Base-by-base conservation (phyloP, 2,329 filamentous ascomycete species). In the Emericellopsis cladophorae region DNA sequence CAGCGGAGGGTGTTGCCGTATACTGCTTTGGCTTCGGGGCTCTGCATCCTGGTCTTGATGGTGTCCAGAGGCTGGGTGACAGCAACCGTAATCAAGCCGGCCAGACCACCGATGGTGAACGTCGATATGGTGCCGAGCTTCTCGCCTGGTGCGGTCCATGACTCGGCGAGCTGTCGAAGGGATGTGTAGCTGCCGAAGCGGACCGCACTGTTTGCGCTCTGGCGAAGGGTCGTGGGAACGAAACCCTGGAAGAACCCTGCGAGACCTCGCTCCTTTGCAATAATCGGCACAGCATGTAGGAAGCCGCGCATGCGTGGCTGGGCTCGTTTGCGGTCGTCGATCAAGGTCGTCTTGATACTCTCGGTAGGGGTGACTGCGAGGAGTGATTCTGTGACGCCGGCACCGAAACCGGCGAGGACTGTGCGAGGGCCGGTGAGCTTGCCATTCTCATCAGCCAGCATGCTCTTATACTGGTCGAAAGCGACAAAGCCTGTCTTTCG, bases 11-110 rank as follows among this genome's bases (percentile, higher is more conserved):
- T 92, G 63, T 94, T 95, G 56, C 84, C 88, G 57, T 98, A 98
- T 45, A 81, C 65, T 35, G 65, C 68, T 46, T 74, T 76, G 29
- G 90, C 86, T 60, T 95, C 87, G 45, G 95, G 81, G 49, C 87
- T 94, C 73, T 98, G 92, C 92, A 98, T 98, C 46, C 87, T 65
- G 49, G 92, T 98, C 75, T 98, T 98, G 58, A 98, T 75, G 0
- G 90, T 96, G 60, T 98, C 92, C 35, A 98, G 67, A 16, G 76
- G 77, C 57, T 81, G 76, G 40, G 77, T 81, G 24, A 76, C 78
- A 45, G 77, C 89, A 42, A 98, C 92, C 2, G 92, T 98, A 46
- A 96, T 88, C 5, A 93, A 65, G 2, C 92, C 92, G 0, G 92
- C 90, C 21, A 92, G 63, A 18, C 84, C 90, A 40, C 92, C 92